Evolutionary conservation across 805 yeast species (phyloP).

Genomic region (Nakazawaea holstii): DNA sequence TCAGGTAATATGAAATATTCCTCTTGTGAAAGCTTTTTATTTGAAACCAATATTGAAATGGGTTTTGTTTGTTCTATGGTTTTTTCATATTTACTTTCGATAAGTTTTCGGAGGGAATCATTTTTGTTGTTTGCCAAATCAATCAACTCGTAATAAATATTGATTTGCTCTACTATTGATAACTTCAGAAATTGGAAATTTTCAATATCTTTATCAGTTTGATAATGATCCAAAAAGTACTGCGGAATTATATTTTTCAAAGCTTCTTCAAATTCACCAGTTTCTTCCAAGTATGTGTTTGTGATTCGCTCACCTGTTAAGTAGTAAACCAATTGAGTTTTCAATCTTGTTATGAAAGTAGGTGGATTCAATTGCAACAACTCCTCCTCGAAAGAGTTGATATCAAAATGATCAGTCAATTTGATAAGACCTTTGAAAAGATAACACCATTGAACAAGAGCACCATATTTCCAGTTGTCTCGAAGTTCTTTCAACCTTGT

Average conservation of each 20-base stretch:
- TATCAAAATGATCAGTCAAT: constrained; percentile 50
- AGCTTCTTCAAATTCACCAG: constrained; percentile 21
- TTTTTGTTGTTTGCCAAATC: constrained; percentile 32
- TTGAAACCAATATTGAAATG: constrained; percentile 15
- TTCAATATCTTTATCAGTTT: constrained; percentile 16
- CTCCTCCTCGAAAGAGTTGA: constrained; percentile 59
- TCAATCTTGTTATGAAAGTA: constrained; percentile 37
- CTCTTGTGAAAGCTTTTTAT: constrained; percentile 13
- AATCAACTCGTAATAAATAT: constrained; percentile 40
- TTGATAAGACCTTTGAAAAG: constrained; percentile 46
- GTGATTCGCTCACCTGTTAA: constrained; percentile 31
- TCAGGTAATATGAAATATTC: constrained; percentile 41
- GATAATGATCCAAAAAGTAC: constrained; percentile 9
- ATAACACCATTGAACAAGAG: constrained; percentile 50
- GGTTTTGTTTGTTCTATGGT: constrained; percentile 21
- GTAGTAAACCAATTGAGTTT: constrained; percentile 33
- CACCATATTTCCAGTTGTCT: constrained; percentile 31
- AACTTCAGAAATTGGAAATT: constrained; percentile 31
- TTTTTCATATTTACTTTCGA: constrained; percentile 32
- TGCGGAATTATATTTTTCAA: constrained; percentile 13
- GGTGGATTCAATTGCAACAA: constrained; percentile 39
- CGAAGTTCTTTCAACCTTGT: constrained; percentile 26
- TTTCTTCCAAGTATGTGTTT: constrained; percentile 13
- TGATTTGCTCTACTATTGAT: constrained; percentile 41
- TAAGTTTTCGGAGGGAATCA: constrained; percentile 40